Evolutionary conservation across 352 stramenopile species (phyloP).

Genomic region (Lagenidium giganteum): DNA sequence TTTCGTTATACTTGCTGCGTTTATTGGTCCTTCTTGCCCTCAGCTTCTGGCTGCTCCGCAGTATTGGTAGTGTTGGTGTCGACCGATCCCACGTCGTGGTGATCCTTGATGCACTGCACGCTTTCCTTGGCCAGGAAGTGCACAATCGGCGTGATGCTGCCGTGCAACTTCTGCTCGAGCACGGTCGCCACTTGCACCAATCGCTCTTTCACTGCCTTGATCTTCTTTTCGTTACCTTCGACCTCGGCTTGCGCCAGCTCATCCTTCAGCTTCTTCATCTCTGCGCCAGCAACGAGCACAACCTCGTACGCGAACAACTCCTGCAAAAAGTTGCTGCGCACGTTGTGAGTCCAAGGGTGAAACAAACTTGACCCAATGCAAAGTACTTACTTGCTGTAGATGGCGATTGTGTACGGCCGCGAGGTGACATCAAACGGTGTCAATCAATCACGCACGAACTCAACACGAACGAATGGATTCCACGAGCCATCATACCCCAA

Average conservation of each 20-base stretch:
- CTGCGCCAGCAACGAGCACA: conserved; percentile 49
- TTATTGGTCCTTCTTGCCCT: conserved; percentile 50
- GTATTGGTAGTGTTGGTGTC: conserved; percentile 2
- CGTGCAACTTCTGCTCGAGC: conserved; percentile 53
- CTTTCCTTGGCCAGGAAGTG: conserved; percentile 57
- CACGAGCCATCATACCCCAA: conserved; percentile 23
- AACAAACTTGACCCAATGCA: too few relatives aligned
- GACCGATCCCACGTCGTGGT: too few relatives aligned
- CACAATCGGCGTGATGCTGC: conserved; percentile 45
- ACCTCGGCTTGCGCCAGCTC: conserved; percentile 39
- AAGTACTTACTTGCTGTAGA: too few relatives aligned
- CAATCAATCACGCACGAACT: too few relatives aligned
- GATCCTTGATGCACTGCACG: conserved; percentile 33
- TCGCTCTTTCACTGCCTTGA: conserved; percentile 45
- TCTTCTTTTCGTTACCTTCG: conserved; percentile 36
- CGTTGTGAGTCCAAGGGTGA: too few relatives aligned
- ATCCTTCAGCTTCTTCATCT: conserved; percentile 56
- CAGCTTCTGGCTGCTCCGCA: not conserved
- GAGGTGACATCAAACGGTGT: too few relatives aligned
- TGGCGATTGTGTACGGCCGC: too few relatives aligned
- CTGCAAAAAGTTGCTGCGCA: conserved; percentile 48
- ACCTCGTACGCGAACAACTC: conserved; percentile 65
- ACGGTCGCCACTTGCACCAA: conserved; percentile 46
- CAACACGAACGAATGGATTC: too few relatives aligned
- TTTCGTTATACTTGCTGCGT: not conserved